A percentile compares a stretch with the other conserved stretches of the same genome.
phyloP scores from a whole-genome alignment of 1,139 yeast genomes.

The Yamadazyma sp. region DNA sequence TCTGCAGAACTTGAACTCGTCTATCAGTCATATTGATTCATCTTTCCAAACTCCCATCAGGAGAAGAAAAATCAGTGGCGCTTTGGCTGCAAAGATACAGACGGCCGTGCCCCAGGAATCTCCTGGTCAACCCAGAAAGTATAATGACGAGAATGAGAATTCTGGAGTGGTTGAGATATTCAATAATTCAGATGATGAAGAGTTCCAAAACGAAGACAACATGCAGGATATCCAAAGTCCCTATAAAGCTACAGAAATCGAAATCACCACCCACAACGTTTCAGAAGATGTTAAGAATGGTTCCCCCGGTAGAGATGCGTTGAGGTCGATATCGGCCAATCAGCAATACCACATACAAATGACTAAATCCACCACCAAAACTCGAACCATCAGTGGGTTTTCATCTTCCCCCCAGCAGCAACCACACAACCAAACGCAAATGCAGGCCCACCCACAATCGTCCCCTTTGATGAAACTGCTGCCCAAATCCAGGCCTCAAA shows the following conservation, averaged over 20 bases:
- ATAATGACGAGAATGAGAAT: conserved; percentile 32
- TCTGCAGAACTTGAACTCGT: conserved; percentile 30
- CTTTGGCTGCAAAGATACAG: conserved; percentile 64
- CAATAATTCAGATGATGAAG: conserved; percentile 44
- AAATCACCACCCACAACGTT: conserved; percentile 16
- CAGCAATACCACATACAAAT: conserved; percentile 39
- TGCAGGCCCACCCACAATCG: conserved; percentile 12
- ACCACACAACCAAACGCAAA: conserved; percentile 9
- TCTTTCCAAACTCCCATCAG: conserved; percentile 71
- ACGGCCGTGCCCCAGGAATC: conserved; percentile 87
- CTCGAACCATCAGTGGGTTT: conserved; percentile 47
- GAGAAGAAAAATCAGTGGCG: conserved; percentile 69
- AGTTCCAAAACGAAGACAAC: conserved; percentile 15
- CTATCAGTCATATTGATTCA: conserved; percentile 37
- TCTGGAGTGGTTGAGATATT: conserved; percentile 23
- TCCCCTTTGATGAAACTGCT: conserved; percentile 23
- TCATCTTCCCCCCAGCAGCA: conserved; percentile 41
- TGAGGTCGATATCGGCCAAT: conserved; percentile 44
- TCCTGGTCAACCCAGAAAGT: conserved; percentile 96
- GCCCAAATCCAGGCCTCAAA: conserved; percentile 36
- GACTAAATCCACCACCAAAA: conserved; percentile 52
- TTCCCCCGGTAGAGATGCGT: conserved; percentile 22
- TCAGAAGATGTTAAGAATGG: conserved; percentile 13
- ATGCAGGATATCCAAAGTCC: conserved; percentile 30
- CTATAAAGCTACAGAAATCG: conserved; percentile 19